A percentile compares a stretch with the other conserved stretches of the same genome.
phyloP scores from a whole-genome alignment of 202 grass and related monocot species.

The Hordeum pubiflorum region DNA sequence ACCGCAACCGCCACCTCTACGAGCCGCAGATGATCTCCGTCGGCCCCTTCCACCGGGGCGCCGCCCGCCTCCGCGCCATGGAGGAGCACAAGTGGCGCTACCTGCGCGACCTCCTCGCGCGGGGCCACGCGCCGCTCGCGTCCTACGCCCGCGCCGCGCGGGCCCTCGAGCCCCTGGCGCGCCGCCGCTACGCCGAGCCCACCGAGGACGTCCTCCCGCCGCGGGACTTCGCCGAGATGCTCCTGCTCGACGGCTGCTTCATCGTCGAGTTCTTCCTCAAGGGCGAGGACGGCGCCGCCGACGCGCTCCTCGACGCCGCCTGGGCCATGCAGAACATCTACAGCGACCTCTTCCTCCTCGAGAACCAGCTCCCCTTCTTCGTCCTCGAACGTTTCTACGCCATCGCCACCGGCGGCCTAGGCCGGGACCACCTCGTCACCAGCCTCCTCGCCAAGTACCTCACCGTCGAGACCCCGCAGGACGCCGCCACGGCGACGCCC shows the following conservation, averaged over 20 bases:
- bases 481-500: background rate
- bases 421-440: conserved; percentile 20
- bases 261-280: conserved; percentile 62
- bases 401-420: conserved; percentile 26
- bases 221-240: conserved; percentile 39
- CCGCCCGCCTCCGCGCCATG: conserved; percentile 41
- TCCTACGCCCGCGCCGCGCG: conserved; percentile 23
- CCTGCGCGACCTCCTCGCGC: conserved; percentile 45
- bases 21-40: conserved; percentile 66
- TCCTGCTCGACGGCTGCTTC: conserved; percentile 58
- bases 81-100: conserved; percentile 63
- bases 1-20: conserved; percentile 52
- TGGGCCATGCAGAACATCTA: conserved; percentile 48
- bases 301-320: conserved; percentile 36
- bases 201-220: background rate
- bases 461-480: conserved; percentile 17
- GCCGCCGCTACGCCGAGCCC: conserved; percentile 48
- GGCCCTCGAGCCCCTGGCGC: conserved; percentile 31
- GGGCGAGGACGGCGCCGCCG: conserved; percentile 40
- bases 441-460: conserved; percentile 44
- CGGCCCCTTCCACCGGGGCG: conserved; percentile 56
- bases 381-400: conserved; percentile 33
- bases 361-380: conserved; percentile 67
- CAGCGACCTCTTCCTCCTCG: conserved; percentile 49
- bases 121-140: conserved; percentile 17